These are phyloP conservation scores for Corylus americana DNA, from an alignment of 306 rosid species.

Conservation along the genomic window DNA sequence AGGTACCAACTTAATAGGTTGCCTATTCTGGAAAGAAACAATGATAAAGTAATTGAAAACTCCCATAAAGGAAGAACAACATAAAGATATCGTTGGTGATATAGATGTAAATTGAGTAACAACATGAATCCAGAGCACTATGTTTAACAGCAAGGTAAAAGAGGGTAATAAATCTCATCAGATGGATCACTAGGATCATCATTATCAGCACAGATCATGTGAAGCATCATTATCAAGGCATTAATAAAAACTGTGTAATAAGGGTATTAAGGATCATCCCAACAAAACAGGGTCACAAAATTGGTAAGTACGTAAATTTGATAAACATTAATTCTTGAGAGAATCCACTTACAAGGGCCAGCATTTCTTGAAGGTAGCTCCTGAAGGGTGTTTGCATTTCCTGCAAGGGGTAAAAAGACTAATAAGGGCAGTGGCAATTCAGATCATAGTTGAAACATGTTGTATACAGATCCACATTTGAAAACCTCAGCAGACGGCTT, in stretches of 20 bases:
- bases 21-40: no score
- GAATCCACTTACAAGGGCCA: conserved; percentile 55
- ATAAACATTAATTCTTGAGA: not conserved
- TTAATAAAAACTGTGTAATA: not conserved
- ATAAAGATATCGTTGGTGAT: no score
- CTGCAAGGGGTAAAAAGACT: conserved; percentile 39
- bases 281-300: not conserved
- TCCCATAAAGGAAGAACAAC: no score
- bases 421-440: not conserved
- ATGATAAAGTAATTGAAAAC: no score
- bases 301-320: not conserved
- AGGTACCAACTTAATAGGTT: no score
- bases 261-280: not conserved
- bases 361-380: conserved; percentile 90
- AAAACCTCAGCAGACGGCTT: not conserved
- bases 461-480: not conserved
- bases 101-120: no score
- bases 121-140: no score
- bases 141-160: no score
- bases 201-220: no score
- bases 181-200: no score
- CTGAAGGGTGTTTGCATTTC: conserved; percentile 95
- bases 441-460: not conserved
- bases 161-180: no score
- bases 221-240: no score